These are phyloP conservation scores for Nematocida ironsii DNA, from an alignment of 371 early-diverging fungal genomes.

Conservation along the genomic window DNA sequence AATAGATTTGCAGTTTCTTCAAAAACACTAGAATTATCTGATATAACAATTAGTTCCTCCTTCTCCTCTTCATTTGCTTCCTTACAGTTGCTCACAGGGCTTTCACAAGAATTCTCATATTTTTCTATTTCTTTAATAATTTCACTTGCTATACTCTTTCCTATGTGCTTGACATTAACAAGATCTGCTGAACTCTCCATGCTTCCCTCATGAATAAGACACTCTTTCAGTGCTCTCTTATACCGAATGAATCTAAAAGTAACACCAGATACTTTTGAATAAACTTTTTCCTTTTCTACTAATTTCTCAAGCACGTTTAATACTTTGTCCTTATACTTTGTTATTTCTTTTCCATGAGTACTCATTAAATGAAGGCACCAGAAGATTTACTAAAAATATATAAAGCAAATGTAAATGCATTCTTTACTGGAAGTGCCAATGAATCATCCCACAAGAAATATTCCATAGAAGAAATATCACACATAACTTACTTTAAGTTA, in stretches of 20 bases:
- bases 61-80: not conserved
- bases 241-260: constrained; percentile 14
- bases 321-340: constrained; percentile 3
- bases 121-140: not conserved
- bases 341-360: not conserved
- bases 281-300: constrained; percentile 31
- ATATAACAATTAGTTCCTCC: not conserved
- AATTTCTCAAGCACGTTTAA: not conserved
- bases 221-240: constrained; percentile 43
- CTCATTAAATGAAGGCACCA: constrained; percentile 11
- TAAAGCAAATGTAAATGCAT: constrained; percentile 1
- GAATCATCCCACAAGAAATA: not conserved
- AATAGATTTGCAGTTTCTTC: not conserved
- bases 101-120: not conserved
- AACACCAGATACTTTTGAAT: constrained; percentile 21
- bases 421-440: not conserved
- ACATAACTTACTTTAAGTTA: constrained; percentile 19
- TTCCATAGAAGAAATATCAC: not conserved
- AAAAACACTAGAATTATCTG: not conserved
- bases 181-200: constrained; percentile 1
- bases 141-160: constrained; percentile 1
- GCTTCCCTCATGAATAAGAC: constrained; percentile 9
- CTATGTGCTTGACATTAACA: constrained; percentile 5
- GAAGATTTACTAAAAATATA: constrained; percentile 33
- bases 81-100: not conserved